These are phyloP conservation scores for Fusarium sp. DNA, from an alignment of 2,329 filamentous ascomycete genomes.

Conservation along the genomic window DNA sequence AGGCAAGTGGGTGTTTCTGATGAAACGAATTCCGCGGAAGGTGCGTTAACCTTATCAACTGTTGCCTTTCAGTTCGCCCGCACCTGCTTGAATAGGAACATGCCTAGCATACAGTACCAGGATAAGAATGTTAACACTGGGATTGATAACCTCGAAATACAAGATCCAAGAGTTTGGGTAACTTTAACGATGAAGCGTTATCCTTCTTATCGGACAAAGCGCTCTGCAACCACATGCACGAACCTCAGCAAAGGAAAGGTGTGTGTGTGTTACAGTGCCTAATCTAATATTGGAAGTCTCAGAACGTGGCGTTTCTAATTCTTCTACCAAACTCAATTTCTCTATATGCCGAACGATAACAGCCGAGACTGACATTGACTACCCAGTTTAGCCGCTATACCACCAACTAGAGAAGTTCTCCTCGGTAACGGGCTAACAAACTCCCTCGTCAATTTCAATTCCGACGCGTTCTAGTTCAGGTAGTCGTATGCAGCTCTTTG, in stretches of 20 bases:
- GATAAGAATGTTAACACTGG: not conserved
- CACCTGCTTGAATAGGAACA: not conserved
- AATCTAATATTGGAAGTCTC: not conserved
- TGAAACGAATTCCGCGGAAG: not conserved
- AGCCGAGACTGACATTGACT: slow-evolving; percentile 18
- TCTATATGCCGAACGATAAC: slow-evolving; percentile 16
- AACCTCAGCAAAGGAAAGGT: not conserved
- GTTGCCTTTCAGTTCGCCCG: not conserved
- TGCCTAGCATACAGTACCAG: not conserved
- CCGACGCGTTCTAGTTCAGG: not conserved
- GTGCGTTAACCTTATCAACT: not conserved
- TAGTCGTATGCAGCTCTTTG: not conserved
- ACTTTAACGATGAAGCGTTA: not conserved
- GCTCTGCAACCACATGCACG: not conserved
- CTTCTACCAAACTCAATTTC: slow-evolving; percentile 16
- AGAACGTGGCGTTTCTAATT: not conserved
- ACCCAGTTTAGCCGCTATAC: slow-evolving; percentile 10
- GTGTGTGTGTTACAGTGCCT: not conserved
- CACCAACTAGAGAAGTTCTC: not conserved
- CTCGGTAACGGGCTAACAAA: not conserved
- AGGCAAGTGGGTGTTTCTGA: not conserved
- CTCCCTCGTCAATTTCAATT: not conserved
- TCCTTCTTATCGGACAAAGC: not conserved
- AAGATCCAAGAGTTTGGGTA: not conserved
- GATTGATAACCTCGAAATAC: not conserved